Evolutionary conservation across 2,329 filamentous ascomycete species (phyloP), one percentile per base, ranked within the genome.

Genomic region (Alternaria sp.): DNA sequence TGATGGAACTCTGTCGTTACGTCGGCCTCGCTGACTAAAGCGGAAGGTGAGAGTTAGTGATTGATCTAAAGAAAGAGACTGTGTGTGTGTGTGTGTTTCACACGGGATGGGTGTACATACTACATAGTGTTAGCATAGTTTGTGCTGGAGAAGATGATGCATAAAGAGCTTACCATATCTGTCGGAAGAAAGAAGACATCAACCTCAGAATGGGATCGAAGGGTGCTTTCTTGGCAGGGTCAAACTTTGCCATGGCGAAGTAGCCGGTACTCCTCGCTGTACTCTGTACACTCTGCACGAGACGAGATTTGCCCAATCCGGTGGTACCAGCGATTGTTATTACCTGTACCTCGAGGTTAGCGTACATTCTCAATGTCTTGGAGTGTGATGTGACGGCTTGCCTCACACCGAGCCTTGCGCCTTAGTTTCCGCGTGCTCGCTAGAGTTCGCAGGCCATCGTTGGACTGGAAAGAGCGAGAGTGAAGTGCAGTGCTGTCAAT

Each of bases 1-100:
- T 86, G 82, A 66, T 89, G 86, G 59, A 88, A 88, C 0, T 85
- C 82, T 1, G 85, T 86, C 9, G 78, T 81, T 14, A 89, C 83
- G 71, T 89, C 85, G 34, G 84, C 82, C 68, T 89, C 86, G 1
- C 85, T 87, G 67, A 88, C 44, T 46, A 33, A 7, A 46, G 13
- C 7, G 21, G 9, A 14, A 24, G 17, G 11, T 46, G 11, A 3
- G 9, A 24, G 17, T 46, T 46, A 46, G 44, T 14, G 17, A n/a
- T 31, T 46, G 21, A 1, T 24, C 3, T 24, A 17, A 5, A 26
- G 11, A 9, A 10, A 0, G 4, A 46, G 6, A 7, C 17, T 40
- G 9, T 13, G 17, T 17, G 17, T 17, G n/a, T 3, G 9, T 5
- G 17, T 23, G 17, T 39, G n/a, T n/a, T n/a, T n/a, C 36, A 5